Evolutionary conservation across 2,329 filamentous ascomycete genomes (phyloP), one percentile per base, ranked within the genome.

Genomic region (Akanthomyces lecanii): DNA sequence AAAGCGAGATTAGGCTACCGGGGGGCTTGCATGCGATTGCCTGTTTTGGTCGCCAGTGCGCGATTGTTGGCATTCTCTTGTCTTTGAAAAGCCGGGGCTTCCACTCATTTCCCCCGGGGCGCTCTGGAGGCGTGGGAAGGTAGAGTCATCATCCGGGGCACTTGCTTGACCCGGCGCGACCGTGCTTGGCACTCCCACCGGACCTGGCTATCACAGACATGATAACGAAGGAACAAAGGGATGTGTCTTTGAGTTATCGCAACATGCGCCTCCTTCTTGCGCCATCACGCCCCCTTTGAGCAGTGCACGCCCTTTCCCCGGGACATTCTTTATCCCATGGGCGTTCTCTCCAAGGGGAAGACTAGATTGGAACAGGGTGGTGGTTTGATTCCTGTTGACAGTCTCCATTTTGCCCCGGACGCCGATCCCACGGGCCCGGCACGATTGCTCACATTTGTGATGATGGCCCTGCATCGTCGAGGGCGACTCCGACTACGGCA

Each of bases 401-500:
- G 33, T 5, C 44, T 18, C 25, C 48, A 51, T 51, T 18, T 33
- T 51, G 25, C 55, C 55, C 55, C 55, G 28, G 55, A 58, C 55
- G 55, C 44, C 55, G 55, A 58, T 58, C 55, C 42, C 55, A 30
- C 23, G 45, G 28, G 42, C 30, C 21, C 42, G 55, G 55, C n/a
- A 48, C 55, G 55, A 58, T 58, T 47, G 55, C 25, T 55, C 52
- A 23, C 52, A 28, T 5, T 23, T 25, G 21, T 28, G 45, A 48
- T 28, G 45, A 28, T 23, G 45, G 23, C 21, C n/a, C 21, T 28
- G 21, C 45, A 48, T 48, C 21, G 45, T 25, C 33, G 33, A 4
- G 33, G 33, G 33, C 33, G 7, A 11, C 33, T 36, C 33, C 33
- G 33, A 16, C 38, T 16, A 16, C 11, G 38, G 11, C 38, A 36